These are phyloP conservation scores for Arthroderma sp. DNA, from an alignment of 2,329 filamentous ascomycete genomes.

Conservation along the genomic window DNA sequence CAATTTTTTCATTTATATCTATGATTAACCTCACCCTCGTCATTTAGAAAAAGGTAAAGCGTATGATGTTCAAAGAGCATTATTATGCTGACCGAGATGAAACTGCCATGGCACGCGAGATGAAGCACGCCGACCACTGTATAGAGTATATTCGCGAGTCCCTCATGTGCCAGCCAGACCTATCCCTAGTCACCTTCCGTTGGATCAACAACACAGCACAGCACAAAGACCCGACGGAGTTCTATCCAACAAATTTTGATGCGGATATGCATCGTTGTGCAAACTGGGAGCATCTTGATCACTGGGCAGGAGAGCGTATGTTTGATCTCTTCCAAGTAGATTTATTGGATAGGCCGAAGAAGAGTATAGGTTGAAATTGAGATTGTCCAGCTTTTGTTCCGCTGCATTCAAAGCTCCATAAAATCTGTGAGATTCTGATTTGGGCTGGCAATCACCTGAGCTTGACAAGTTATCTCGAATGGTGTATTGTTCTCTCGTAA, in stretches of 20 bases:
- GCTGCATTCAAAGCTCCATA: too few relatives aligned
- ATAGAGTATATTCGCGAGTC: background rate
- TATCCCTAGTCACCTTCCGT: background rate
- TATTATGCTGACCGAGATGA: background rate
- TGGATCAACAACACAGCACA: slow-evolving; percentile 1
- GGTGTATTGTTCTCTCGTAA: too few relatives aligned
- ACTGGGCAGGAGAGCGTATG: background rate
- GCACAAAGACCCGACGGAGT: background rate
- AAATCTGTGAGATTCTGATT: too few relatives aligned
- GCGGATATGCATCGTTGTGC: background rate
- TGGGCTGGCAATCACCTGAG: too few relatives aligned
- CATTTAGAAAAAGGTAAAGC: background rate
- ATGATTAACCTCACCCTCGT: background rate
- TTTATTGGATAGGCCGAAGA: background rate
- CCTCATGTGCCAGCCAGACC: background rate
- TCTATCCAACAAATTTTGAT: background rate
- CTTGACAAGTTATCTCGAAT: too few relatives aligned
- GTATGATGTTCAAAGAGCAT: background rate
- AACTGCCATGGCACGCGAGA: background rate
- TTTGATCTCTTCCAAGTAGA: background rate
- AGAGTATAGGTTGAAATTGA: background rate
- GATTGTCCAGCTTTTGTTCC: too few relatives aligned
- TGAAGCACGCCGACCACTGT: slow-evolving; percentile 1
- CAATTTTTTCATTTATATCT: background rate
- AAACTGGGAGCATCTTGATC: background rate